Base-by-base conservation (phyloP, 768 basidiomycete genomes). In the Boletus sensibilis region DNA sequence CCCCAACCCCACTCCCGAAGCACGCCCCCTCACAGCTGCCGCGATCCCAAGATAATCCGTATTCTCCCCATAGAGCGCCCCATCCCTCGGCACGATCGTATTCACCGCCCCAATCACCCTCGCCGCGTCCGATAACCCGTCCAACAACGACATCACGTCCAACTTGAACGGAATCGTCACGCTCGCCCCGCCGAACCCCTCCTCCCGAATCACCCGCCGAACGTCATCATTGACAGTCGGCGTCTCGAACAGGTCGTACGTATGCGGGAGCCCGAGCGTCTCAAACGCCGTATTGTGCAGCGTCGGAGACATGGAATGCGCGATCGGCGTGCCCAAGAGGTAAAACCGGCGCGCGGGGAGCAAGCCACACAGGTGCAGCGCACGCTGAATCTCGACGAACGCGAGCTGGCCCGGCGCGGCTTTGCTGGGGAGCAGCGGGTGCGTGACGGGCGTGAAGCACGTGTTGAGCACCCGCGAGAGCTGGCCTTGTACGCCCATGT, bases 141-240 rank as follows among this genome's bases (percentile, higher is more conserved):
- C 90, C 49, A 99, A 82, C 6, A 90, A 76, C 1, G 89, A 84
- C 46, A 98, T 92, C 60, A 98, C 79, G 57, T 92, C 90, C 38
- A 96, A 77, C 74, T 99, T 99, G 79, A 88, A 87, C 2, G 97
- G 97, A 60, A 98, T 98, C 20, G 97, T 99, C 27, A 98, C 94
- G 5, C 91, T 93, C 16, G 94, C 97, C 0, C 97, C 97, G 9
- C 97, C 96, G 68, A 98, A 98, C 44, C 86, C 83, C 2, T 83
- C 79, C 4, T 81, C 75, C 1, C 76, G 71, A 20, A 98, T 78
- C 3, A 85, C 78, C 3, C 79, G 72, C 68, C 82, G 82, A 64
- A 96, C 78, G 60, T 82, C 79, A 14, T 86, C 81, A 39, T 84
- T 82, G 6, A 95, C 81, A 7, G 77, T 70, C 6, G 76, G 68